A percentile compares a stretch with the other conserved stretches of the same genome.
phyloP scores from a whole-genome alignment of 257 asterid species.

The Cynanchum wilfordii region DNA sequence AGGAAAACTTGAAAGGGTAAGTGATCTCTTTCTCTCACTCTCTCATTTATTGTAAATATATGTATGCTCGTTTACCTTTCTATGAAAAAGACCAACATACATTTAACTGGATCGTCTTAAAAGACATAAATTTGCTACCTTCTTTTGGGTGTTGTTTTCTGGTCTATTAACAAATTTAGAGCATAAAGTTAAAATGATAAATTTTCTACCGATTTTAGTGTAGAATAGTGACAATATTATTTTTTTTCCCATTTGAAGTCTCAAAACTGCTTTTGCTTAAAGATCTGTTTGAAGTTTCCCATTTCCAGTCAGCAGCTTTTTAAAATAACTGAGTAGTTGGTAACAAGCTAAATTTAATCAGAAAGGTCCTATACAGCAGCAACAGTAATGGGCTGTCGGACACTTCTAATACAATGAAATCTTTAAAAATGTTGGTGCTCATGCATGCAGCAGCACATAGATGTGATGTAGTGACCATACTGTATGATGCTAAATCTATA shows the following conservation, averaged over 20 bases:
- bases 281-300: neutral
- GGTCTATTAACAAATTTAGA: neutral
- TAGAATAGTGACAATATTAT: neutral
- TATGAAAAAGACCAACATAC: neutral
- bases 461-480: neutral
- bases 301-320: neutral
- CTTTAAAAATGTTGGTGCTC: neutral
- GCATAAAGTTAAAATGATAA: neutral
- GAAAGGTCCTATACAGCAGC: neutral
- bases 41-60: neutral
- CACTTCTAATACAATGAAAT: neutral
- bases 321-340: neutral
- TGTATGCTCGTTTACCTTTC: neutral
- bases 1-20: conserved; percentile 54
- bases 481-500: neutral
- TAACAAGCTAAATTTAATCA: neutral
- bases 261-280: neutral
- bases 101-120: neutral
- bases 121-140: neutral
- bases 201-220: neutral
- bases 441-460: neutral
- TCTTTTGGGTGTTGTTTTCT: neutral
- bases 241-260: neutral
- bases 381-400: neutral
- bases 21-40: neutral